phyloP scores from a whole-genome alignment of 495 filamentous ascomycete genomes.

The Glonium stellatum region DNA sequence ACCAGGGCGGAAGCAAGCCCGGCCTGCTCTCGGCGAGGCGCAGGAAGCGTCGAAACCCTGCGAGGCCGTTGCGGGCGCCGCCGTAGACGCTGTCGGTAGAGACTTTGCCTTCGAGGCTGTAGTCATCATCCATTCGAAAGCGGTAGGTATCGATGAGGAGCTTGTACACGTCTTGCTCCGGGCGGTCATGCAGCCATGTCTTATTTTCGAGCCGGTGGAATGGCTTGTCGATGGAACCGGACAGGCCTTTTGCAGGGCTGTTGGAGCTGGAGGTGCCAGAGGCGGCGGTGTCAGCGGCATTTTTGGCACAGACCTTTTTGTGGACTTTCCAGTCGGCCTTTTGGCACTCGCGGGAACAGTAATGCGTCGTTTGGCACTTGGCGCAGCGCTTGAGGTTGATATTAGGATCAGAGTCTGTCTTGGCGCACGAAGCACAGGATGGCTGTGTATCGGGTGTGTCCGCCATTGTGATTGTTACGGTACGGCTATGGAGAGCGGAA shows the following conservation, averaged over 20 bases:
- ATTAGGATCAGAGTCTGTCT: background rate
- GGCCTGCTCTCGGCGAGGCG: conserved; percentile 20
- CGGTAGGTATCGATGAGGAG: conserved; percentile 46
- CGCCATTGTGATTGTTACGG: no score
- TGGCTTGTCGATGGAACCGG: conserved; percentile 13
- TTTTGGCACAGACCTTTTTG: conserved; percentile 33
- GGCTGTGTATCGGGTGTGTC: no score
- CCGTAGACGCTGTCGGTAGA: conserved; percentile 31
- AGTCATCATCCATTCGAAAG: conserved; percentile 40
- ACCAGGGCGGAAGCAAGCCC: conserved; percentile 41
- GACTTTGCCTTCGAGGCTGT: conserved; percentile 24
- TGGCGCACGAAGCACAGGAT: no score
- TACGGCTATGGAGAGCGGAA: no score
- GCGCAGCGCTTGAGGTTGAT: conserved; percentile 34
- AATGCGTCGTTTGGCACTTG: conserved; percentile 36
- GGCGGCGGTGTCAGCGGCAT: conserved; percentile 9
- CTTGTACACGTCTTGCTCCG: conserved; percentile 39
- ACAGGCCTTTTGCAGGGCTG: conserved; percentile 2
- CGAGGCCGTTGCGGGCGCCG: conserved; percentile 13
- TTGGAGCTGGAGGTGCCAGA: background rate
- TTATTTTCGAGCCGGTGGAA: conserved; percentile 26
- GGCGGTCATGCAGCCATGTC: conserved; percentile 38
- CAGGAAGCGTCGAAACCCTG: conserved; percentile 30
- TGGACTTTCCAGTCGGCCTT: conserved; percentile 42
- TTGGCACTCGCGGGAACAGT: conserved; percentile 46